These are phyloP conservation scores for Megacollybia marginata DNA, from an alignment of 768 basidiomycete genomes.

Conservation along the genomic window DNA sequence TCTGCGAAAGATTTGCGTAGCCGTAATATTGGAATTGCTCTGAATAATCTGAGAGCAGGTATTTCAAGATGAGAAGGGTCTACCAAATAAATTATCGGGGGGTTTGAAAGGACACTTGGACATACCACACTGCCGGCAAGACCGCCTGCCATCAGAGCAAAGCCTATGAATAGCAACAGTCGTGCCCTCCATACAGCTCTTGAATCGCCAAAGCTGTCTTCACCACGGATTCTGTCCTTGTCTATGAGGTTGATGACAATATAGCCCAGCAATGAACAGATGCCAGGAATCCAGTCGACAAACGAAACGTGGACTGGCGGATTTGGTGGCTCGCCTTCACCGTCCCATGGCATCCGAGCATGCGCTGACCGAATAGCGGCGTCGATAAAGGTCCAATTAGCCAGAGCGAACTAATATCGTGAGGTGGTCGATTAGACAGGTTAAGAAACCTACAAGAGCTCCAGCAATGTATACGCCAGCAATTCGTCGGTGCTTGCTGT, in stretches of 20 bases:
- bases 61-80: conserved; percentile 89
- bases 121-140: conserved; percentile 94
- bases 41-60: conserved; percentile 63
- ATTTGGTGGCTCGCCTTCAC: conserved; percentile 47
- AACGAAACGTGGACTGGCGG: conserved; percentile 73
- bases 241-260: conserved; percentile 91
- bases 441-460: conserved; percentile 61
- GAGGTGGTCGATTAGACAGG: neutral
- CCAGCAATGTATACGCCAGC: conserved; percentile 90
- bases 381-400: conserved; percentile 93
- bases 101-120: conserved; percentile 10
- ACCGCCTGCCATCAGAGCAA: conserved; percentile 96
- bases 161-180: conserved; percentile 87
- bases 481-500: conserved; percentile 63
- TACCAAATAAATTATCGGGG: conserved; percentile 21
- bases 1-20: conserved; percentile 93
- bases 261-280: conserved; percentile 89
- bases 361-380: conserved; percentile 88
- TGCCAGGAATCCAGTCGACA: conserved; percentile 96
- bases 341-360: conserved; percentile 66
- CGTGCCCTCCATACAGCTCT: conserved; percentile 88
- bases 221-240: conserved; percentile 79
- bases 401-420: conserved; percentile 75
- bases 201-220: conserved; percentile 75
- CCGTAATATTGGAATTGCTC: conserved; percentile 87